A percentile compares a stretch with the other conserved stretches of the same genome.
Evolutionary conservation across 1,284 basidiomycete genomes (phyloP).

Genomic region (Leccinum griseonigrum): DNA sequence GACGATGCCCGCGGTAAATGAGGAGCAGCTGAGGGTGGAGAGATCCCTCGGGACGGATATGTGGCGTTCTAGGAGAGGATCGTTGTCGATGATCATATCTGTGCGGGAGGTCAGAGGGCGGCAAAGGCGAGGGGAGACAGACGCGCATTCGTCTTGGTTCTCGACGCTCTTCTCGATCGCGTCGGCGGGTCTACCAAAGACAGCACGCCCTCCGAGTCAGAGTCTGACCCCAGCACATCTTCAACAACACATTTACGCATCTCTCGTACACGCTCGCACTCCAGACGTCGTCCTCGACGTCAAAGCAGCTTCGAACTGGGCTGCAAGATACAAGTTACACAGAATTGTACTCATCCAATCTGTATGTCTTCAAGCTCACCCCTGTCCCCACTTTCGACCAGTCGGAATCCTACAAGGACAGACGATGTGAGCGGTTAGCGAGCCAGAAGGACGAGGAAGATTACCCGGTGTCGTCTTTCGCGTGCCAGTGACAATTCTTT

Average conservation of each 20-base stretch:
- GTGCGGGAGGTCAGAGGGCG: constrained; percentile 8
- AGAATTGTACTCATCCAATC: constrained; percentile 84
- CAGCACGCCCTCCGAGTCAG: constrained; percentile 54
- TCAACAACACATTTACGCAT: constrained; percentile 71
- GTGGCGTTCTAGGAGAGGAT: constrained; percentile 86
- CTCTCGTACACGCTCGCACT: constrained; percentile 70
- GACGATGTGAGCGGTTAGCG: constrained; percentile 1
- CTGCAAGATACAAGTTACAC: constrained; percentile 75
- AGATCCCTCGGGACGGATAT: constrained; percentile 95
- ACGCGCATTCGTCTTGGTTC: constrained; percentile 91
- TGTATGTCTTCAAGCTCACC: constrained; percentile 35
- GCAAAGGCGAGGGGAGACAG: not conserved
- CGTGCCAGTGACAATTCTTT: constrained; percentile 92
- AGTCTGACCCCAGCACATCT: constrained; percentile 46
- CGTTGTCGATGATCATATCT: constrained; percentile 99
- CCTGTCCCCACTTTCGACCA: constrained; percentile 72
- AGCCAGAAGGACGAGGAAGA: constrained; percentile 8
- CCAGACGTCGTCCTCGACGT: constrained; percentile 76
- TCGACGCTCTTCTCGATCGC: constrained; percentile 95
- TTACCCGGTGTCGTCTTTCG: constrained; percentile 95
- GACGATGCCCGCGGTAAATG: constrained; percentile 95
- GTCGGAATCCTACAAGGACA: constrained; percentile 68
- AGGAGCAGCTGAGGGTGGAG: constrained; percentile 92
- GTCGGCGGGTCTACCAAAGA: constrained; percentile 92
- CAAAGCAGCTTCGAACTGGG: constrained; percentile 57